Evolutionary conservation across 2,329 filamentous ascomycete genomes (phyloP).

Genomic region (Microascus cirrosus): DNA sequence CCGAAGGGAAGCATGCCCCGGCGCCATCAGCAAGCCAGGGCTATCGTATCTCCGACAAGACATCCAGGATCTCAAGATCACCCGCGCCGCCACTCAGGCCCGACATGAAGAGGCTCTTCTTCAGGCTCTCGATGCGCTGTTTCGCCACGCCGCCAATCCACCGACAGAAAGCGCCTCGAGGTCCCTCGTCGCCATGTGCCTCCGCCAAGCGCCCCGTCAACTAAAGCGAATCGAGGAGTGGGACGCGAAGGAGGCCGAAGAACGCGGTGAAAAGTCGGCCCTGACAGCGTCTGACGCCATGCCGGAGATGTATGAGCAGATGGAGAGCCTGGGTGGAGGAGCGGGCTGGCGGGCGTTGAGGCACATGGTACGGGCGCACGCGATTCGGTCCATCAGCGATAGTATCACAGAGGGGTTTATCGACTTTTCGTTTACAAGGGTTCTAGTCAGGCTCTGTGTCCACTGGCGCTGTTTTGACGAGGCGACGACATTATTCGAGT

Average conservation of each 20-base stretch:
- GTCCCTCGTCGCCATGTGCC: constrained; percentile 23
- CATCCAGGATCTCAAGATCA: not conserved
- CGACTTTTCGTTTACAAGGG: constrained; percentile 8
- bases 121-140: constrained; percentile 6
- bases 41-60: not conserved
- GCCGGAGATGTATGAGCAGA: constrained; percentile 20
- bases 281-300: constrained; percentile 8
- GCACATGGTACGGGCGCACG: constrained; percentile 20
- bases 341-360: constrained; percentile 22
- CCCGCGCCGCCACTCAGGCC: not conserved
- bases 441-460: constrained; percentile 18
- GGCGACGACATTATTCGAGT: constrained; percentile 9
- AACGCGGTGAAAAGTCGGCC: constrained; percentile 12
- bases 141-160: constrained; percentile 3
- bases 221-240: constrained; percentile 17
- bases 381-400: constrained; percentile 14
- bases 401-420: constrained; percentile 19
- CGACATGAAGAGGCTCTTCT: constrained; percentile 3
- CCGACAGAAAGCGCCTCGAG: constrained; percentile 9
- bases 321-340: constrained; percentile 17
- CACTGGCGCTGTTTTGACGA: constrained; percentile 15
- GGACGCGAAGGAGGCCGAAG: constrained; percentile 14
- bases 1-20: not conserved
- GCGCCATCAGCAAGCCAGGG: not conserved
- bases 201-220: constrained; percentile 12